Evolutionary conservation across 495 filamentous ascomycete species (phyloP), one percentile per base, ranked within the genome.

Genomic region (Terfezia claveryi): DNA sequence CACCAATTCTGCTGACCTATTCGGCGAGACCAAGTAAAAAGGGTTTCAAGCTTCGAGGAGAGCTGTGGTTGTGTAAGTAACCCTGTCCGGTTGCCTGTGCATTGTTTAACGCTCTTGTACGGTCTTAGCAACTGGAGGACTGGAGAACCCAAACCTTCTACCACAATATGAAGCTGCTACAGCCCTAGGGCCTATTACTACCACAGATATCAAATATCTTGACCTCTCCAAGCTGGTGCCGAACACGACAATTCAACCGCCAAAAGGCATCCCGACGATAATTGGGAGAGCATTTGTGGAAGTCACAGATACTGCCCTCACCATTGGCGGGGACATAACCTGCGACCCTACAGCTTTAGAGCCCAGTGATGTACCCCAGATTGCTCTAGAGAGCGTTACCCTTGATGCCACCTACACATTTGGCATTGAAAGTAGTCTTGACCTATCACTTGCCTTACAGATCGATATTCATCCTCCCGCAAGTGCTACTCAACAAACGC

Each of bases 251-350:
- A 20, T 14, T 14, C 41, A 46, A 14, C 41, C 41, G 9, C 59
- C 59, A 9, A 32, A 49, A 20, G 37, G 52, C 38, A 56, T 61
- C 57, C 59, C 59, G 9, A 55, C 53, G n/a, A 17, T 59, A 37
- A 51, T 61, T 16, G 52, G 27, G 23, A 16, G 49, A 16, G 53
- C 59, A 20, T 50, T 16, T 23, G 8, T 59, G 17, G 51, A 59
- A n/a, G 11, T 61, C 2, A 38, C 49, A 36, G 8, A 49, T n/a
- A 17, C 6, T 7, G 2, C 53, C 36, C 8, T 61, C 27, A n/a
- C 53, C 11, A 37, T 59, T 17, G 49, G 41, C 8, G 59, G 57
- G 1, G 37, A 36, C 2, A 59, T 61, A 17, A 41, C 20, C 6
- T 50, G 56, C 8, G 49, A 51, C 4, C 38, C 51, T 37, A 6